Evolutionary conservation across 805 yeast genomes (phyloP), one percentile per base, ranked within the genome.

Genomic region (Saccharomycopsis lassenensis): DNA sequence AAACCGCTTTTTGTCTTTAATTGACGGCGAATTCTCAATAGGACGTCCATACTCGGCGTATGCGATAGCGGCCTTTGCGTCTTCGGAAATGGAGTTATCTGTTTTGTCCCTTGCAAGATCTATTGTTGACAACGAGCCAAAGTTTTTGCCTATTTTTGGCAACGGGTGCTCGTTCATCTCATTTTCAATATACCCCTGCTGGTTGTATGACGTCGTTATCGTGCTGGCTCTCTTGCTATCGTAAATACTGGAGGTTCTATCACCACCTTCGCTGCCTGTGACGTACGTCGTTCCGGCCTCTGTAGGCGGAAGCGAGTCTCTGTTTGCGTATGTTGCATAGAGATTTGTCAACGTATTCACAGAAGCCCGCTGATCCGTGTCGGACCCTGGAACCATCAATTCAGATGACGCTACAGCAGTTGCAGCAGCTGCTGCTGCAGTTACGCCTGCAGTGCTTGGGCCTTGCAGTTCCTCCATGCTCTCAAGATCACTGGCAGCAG

Each of bases 401-500:
- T 6, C 7, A 4, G 32, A 29, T 14, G 24, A 29, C 7, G 32
- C 4, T 8, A 6, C 6, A 2, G 17, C 32, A 12, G 17, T 7
- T 24, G 15, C 20, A 2, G 19, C 11, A n/a, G 15, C 33, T 18
- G 23, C 5, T 22, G 25, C 16, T 30, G 25, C 31, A 16, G 7
- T 12, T 17, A 6, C 11, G 33, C 19, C 6, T 16, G 19, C n/a
- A 18, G 4, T 20, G 14, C n/a, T 25, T 20, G 25, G 14, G 8
- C 21, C 19, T 16, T 15, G 19, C 24, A 24, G 35, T 32, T 17
- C 22, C 22, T 18, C 27, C 25, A 16, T 1, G 26, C 35, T 8
- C 18, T n/a, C 33, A 18, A 27, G 27, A 29, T 34, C 37, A 24
- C 38, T 37, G n/a, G 36, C 38, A 8, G 46, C 46, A n/a, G 39